Evolutionary conservation across 164 flowering plant species (phyloP), one percentile per base, ranked within the genome.

Genomic region (Stephania cephalantha): DNA sequence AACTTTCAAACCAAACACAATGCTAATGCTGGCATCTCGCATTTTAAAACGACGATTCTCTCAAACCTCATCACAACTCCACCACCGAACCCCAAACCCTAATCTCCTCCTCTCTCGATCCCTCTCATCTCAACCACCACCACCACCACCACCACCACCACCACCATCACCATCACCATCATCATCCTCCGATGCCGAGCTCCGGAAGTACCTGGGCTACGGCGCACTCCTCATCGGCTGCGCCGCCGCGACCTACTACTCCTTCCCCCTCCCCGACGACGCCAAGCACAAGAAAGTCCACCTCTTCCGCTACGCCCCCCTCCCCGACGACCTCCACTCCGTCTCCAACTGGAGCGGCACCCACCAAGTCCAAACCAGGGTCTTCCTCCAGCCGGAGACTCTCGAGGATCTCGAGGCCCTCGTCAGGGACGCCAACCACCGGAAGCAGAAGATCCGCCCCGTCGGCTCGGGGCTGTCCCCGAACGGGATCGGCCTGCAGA

Each of bases 341-440:
- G 90, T 95, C 69, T 84, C 97, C 77, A 95, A 93, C 76, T 95
- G 99, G 99, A 95, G 99, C 75, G 99, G 96, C 12, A 95, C 99
- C 71, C 99, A 93, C 79, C 97, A 93, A 83, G 99, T 93, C 44
- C 93, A 86, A 74, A 91, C 98, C 65, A 85, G 96, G 68, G 78
- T 78, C 66, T 95, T 91, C 74, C 75, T 85, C 20, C 98, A 95
- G 82, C 99, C 99, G 1, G 99, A 95, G 83, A 78, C 4, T 48
- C 63, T 91, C 0, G 78, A 78, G 8, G 86, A 93, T 73, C 82
- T 95, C 73, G 95, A 93, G 83, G 61, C 73, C 18, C 69, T 93
- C 15, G 93, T 95, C 22, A 84, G 73, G 76, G 92, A 86, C 1
- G 85, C 90, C 18, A 68, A 89, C 48, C 82, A 86, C 80, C 87